phyloP scores from a whole-genome alignment of 2,329 filamentous ascomycete genomes.

The Cercospora sp. region DNA sequence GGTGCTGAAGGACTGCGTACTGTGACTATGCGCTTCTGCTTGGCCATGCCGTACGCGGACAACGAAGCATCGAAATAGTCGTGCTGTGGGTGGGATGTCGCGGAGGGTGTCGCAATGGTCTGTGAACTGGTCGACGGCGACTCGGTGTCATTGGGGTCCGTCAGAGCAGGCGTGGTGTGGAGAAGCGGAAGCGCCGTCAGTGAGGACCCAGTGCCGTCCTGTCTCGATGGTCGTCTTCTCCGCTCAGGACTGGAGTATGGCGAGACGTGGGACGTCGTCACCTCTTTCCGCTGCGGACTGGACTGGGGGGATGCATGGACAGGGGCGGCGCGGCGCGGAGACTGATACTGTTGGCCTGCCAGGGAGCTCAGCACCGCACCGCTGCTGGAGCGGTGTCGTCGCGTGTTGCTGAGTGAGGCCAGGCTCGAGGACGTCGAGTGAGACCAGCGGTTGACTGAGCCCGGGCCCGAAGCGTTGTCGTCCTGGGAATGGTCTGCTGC shows the following conservation, averaged over 20 bases:
- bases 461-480: slow-evolving; percentile 41
- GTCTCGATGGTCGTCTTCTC: slow-evolving; percentile 29
- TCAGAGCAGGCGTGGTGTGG: slow-evolving; percentile 35
- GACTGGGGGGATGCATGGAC: slow-evolving; percentile 42
- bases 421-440: slow-evolving; percentile 57
- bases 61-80: slow-evolving; percentile 38
- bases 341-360: slow-evolving; percentile 38
- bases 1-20: slow-evolving; percentile 31
- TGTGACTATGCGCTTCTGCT: slow-evolving; percentile 32
- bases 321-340: slow-evolving; percentile 35
- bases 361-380: slow-evolving; percentile 42
- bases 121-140: slow-evolving; percentile 37
- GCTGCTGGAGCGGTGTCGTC: slow-evolving; percentile 44
- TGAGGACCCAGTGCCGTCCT: slow-evolving; percentile 25
- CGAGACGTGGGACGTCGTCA: slow-evolving; percentile 18
- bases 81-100: slow-evolving; percentile 31
- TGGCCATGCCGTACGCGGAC: slow-evolving; percentile 30
- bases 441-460: slow-evolving; percentile 60
- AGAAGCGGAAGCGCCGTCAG: slow-evolving; percentile 39
- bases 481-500: not conserved
- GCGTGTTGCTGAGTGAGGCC: slow-evolving; percentile 39
- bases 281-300: slow-evolving; percentile 40
- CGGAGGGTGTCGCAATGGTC: slow-evolving; percentile 36
- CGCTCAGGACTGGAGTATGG: slow-evolving; percentile 30
- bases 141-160: slow-evolving; percentile 35